These are phyloP conservation scores for Cafeteria roenbergensis DNA, from an alignment of 108 stramenopile species.

Conservation along the genomic window DNA sequence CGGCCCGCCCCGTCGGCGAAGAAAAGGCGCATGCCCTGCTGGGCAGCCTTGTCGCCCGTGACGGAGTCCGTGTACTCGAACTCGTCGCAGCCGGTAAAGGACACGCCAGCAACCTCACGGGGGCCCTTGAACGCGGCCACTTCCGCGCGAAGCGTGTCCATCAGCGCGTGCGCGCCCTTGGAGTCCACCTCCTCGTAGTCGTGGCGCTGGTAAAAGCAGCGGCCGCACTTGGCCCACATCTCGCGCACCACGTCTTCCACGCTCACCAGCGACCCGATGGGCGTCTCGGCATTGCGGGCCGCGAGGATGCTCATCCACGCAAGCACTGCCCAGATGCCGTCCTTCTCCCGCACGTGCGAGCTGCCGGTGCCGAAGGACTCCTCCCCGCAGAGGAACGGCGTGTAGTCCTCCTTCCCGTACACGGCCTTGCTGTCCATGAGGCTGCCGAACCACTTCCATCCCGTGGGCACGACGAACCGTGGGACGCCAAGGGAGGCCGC, in stretches of 20 bases:
- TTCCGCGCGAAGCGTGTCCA: constrained; percentile 48
- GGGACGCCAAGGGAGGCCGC: constrained; percentile 75
- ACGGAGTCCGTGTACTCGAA: constrained; percentile 93
- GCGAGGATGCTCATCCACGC: constrained; percentile 94
- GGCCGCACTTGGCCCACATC: constrained; percentile 89
- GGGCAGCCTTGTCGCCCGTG: constrained; percentile 70
- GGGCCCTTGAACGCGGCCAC: constrained; percentile 52
- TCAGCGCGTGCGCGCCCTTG: constrained; percentile 64
- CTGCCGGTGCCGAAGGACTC: constrained; percentile 98
- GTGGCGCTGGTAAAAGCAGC: constrained; percentile 97
- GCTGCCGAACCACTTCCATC: constrained; percentile 99
- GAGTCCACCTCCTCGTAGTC: constrained; percentile 92
- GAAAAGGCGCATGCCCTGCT: constrained; percentile 84
- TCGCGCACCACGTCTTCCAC: constrained; percentile 84
- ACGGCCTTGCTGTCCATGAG: constrained; percentile 92
- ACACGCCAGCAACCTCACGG: constrained; percentile 57
- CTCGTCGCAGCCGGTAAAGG: constrained; percentile 74
- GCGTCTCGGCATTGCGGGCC: constrained; percentile 63
- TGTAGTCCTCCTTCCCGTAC: constrained; percentile 67
- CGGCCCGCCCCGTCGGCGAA: constrained; percentile 87
- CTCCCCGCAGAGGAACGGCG: constrained; percentile 99
- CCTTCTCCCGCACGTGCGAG: constrained; percentile 97
- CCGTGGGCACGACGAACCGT: constrained; percentile 95
- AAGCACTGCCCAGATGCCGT: constrained; percentile 98
- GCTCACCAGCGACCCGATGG: constrained; percentile 51